Evolutionary conservation across 139 green algal species (phyloP).

Genomic region (Yamagishiella unicocca): DNA sequence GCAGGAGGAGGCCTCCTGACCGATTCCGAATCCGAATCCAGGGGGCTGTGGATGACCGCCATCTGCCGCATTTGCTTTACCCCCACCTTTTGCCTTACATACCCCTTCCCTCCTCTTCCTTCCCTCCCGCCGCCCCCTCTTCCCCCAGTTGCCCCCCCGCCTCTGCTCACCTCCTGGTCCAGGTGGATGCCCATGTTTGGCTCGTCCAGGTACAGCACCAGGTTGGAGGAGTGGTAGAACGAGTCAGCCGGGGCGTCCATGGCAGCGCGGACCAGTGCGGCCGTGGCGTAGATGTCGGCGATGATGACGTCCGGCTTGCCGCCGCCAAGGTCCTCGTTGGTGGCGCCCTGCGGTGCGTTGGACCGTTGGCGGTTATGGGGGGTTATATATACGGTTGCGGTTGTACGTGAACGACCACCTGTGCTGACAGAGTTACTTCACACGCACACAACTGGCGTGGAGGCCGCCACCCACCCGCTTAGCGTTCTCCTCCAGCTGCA

Average conservation of each 20-base stretch:
- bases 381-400: too few relatives aligned
- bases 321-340: conserved; percentile 42
- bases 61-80: too few relatives aligned
- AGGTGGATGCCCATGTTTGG: conserved; percentile 73
- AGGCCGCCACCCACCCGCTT: background rate
- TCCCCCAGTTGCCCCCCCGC: too few relatives aligned
- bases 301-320: conserved; percentile 55
- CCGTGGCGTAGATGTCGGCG: conserved; percentile 50
- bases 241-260: background rate
- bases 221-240: conserved; percentile 40
- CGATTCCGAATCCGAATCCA: too few relatives aligned
- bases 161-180: background rate
- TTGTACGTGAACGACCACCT: too few relatives aligned
- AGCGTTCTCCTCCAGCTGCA: conserved; percentile 54
- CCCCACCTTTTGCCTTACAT: too few relatives aligned
- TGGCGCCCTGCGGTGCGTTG: background rate
- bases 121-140: too few relatives aligned
- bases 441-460: too few relatives aligned
- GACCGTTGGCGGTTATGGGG: background rate
- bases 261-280: conserved; percentile 29
- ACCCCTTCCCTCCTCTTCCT: too few relatives aligned
- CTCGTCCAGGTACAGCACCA: conserved; percentile 70
- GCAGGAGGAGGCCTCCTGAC: too few relatives aligned
- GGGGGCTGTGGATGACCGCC: background rate
- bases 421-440: too few relatives aligned